These are phyloP conservation scores for Kwoniella pini DNA, from an alignment of 768 basidiomycete genomes.

Conservation along the genomic window DNA sequence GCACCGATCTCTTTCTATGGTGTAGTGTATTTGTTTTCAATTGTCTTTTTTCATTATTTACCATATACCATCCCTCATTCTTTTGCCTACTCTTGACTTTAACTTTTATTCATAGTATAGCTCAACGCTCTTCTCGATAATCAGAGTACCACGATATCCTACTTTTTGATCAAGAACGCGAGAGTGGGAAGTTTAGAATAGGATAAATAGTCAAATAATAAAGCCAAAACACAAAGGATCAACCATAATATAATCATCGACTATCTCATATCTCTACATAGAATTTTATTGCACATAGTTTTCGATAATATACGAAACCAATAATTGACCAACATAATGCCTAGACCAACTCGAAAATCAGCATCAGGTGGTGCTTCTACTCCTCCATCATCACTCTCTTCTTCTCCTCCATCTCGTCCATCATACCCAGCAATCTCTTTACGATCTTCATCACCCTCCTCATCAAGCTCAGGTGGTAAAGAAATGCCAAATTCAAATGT, in stretches of 20 bases:
- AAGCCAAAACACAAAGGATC: constrained; percentile 9
- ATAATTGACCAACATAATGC: background rate
- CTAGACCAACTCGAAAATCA: constrained; percentile 18
- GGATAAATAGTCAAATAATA: background rate
- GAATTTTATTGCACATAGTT: background rate
- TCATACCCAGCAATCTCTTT: constrained; percentile 27
- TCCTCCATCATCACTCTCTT: constrained; percentile 20
- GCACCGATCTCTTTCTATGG: constrained; percentile 5
- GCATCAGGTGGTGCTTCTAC: constrained; percentile 14
- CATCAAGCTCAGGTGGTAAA: background rate
- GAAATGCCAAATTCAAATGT: constrained; percentile 21
- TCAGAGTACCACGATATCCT: no score
- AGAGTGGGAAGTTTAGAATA: background rate
- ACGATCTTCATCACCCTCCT: constrained; percentile 11
- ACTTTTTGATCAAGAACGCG: background rate
- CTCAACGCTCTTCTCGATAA: no score
- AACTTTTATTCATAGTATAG: no score
- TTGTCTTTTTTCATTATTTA: background rate
- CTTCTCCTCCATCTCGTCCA: constrained; percentile 25
- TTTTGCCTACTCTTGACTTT: background rate
- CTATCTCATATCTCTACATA: background rate
- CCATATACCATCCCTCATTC: background rate
- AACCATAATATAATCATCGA: background rate
- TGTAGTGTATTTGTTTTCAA: background rate
- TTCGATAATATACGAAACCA: no score